Evolutionary conservation across 495 filamentous ascomycete genomes (phyloP), one percentile per base, ranked within the genome.

Genomic region (Zalerion maritima): DNA sequence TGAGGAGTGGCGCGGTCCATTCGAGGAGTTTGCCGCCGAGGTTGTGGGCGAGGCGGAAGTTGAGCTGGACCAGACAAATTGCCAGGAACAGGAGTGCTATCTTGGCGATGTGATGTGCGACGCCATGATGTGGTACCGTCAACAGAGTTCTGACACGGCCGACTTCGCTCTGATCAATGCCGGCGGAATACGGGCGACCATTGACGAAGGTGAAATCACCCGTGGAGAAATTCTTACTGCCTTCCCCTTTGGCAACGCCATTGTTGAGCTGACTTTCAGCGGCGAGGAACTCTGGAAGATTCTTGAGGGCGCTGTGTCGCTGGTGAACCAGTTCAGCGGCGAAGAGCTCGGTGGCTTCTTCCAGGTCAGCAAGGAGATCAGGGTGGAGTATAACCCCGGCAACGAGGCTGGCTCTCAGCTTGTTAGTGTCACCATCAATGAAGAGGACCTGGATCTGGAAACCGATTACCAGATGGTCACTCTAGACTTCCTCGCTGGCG

Each of bases 231-330:
- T 72, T 0, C 43, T 71, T 6, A 70, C 64, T 0, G 50, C 63
- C 1, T 73, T 71, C 36, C 70, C 68, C 6, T 74, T 73, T 35
- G 55, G 58, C 28, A 73, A 72, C 41, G 49, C 64, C 11, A 52
- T 72, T 3, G 66, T 67, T 5, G 60, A 65, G 32, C 27, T 69
- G 6, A 34, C 26, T 0, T 45, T 65, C 17, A 42, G 51, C 0
- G 69, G 67, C 16, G 38, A 49, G 6, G 44, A 57, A 25, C 43
- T 74, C 0, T 67, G 64, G 64, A 46, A 52, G 3, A 46, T 54
- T 15, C 44, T 74, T 21, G 60, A 67, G 34, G 69, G 67, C 2
- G 50, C 63, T 29, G 46, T 66, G 7, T 44, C 49, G 11, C 32
- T 36, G 3, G 42, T 63, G n/a, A 67, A 59, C 37, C 46, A 58